Conservation (phyloP, 2,329 filamentous ascomycete species). For the Arthrobotrys entomopaga region DNA sequence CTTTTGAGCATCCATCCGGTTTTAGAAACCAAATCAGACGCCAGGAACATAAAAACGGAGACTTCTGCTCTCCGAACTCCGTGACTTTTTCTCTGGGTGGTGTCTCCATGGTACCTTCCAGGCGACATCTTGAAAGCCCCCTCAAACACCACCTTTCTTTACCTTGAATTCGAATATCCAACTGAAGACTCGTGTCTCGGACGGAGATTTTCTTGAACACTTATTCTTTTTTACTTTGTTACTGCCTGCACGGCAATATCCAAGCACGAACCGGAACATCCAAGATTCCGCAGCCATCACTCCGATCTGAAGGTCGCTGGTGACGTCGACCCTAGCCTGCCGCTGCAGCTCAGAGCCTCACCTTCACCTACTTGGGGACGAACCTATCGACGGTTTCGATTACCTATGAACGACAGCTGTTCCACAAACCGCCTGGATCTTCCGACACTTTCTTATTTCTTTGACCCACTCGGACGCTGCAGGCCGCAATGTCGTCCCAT, state of each 20-base stretch:
- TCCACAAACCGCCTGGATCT: constrained; percentile 3
- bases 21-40: constrained; percentile 2
- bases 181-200: no score
- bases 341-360: constrained; percentile 4
- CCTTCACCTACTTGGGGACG: neutral
- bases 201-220: no score
- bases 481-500: constrained; percentile 40
- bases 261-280: constrained; percentile 13
- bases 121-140: no score
- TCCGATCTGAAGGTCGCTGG: constrained; percentile 13
- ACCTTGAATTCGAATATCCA: constrained; percentile 1
- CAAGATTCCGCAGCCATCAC: neutral
- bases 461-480: constrained; percentile 25
- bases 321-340: constrained; percentile 4
- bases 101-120: no score
- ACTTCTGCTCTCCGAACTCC: constrained; percentile 23
- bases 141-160: neutral
- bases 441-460: constrained; percentile 17
- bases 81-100: neutral
- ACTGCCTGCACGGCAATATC: neutral
- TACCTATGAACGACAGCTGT: constrained; percentile 20
- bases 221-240: no score
- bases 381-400: neutral
- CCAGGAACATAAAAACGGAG: constrained; percentile 18
- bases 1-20: constrained; percentile 9